Evolutionary conservation across 257 asterid species (phyloP), one percentile per base, ranked within the genome.

Genomic region (Cruciata laevipes): DNA sequence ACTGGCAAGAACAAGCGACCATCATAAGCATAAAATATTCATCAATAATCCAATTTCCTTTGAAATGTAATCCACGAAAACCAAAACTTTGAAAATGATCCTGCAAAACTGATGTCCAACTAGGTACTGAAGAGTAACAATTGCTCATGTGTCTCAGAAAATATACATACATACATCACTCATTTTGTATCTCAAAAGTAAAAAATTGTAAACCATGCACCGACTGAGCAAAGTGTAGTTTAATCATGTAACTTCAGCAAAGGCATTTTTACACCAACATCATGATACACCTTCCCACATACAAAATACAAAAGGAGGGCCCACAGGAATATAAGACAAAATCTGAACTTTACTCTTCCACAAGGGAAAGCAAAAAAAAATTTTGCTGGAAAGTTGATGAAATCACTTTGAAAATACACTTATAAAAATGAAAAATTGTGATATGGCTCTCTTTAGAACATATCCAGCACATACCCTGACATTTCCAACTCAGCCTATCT

Each of bases 401-500:
- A 14, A 12, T 24, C 8, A 21, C 24, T 52, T 17, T 52, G 21
- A 61, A 33, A 61, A 35, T 14, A 60, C 4, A 60, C 5, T 14
- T 24, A 7, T 25, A 27, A 27, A 60, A 4, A 23, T 12, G 10
- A 14, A 42, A 13, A 65, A 44, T 23, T 14, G 55, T 21, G 51
- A 63, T 57, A 7, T 27, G 20, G 12, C 10, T 61, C 37, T 61
- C 66, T 62, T 62, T 62, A 62, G 27, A 35, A 23, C 23, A 13
- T 23, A 64, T 37, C 60, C 69, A 65, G 59, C 57, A 25, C 69
- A 42, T 38, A 11, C 21, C 40, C 8, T 61, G 32, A 7, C 12
- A 27, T 69, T 69, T 42, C 67, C 67, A 44, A 59, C 59, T 69
- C 57, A 57, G 33, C 6, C 60, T 40, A 40, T 40, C 66, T 8